A percentile compares a stretch with the other conserved stretches of the same genome.
These are phyloP conservation scores for Hordeum pubiflorum DNA, from an alignment of 202 grass and related monocot species.

Conservation along the genomic window DNA sequence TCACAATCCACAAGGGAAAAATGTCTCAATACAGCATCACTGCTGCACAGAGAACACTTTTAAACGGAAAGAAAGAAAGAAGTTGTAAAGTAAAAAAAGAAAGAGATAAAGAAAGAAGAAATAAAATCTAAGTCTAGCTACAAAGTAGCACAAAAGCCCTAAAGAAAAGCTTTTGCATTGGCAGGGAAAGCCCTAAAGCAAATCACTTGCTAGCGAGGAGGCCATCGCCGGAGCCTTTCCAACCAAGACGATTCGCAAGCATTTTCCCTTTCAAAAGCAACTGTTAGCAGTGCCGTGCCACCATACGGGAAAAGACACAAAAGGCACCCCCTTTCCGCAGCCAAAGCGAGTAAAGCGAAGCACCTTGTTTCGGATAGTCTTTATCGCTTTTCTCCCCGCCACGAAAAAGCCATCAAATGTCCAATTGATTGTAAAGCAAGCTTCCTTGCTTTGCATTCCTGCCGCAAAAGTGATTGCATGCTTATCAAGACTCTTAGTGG, in stretches of 20 bases:
- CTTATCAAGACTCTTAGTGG: not conserved
- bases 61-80: not conserved
- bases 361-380: conserved; percentile 19
- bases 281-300: not conserved
- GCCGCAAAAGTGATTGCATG: not conserved
- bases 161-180: conserved; percentile 1
- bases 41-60: not conserved
- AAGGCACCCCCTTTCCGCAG: conserved; percentile 15
- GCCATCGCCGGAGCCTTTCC: conserved; percentile 33
- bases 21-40: not conserved
- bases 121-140: not conserved
- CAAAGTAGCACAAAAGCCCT: conserved; percentile 7
- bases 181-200: not conserved
- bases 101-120: not conserved
- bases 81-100: not conserved
- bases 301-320: conserved; percentile 15
- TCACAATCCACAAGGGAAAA: not conserved
- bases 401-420: conserved; percentile 17
- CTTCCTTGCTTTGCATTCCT: not conserved
- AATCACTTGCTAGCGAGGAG: not conserved
- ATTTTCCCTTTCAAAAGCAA: conserved; percentile 9
- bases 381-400: not conserved
- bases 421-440: conserved; percentile 26
- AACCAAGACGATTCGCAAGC: conserved; percentile 32
- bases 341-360: not conserved